phyloP scores from a whole-genome alignment of 192 early-diverging fungal genomes.

The Funneliformis mosseae region DNA sequence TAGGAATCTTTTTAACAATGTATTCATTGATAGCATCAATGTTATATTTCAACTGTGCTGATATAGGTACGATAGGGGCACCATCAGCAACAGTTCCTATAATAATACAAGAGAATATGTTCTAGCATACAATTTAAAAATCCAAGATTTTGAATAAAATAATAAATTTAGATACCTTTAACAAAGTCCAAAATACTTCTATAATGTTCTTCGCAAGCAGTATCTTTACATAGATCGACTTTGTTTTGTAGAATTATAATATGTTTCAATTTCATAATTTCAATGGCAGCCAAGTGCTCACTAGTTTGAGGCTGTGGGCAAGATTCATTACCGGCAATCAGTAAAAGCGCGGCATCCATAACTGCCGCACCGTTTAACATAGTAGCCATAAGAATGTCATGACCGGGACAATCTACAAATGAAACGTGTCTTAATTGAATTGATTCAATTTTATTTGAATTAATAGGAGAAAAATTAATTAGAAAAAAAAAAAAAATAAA shows the following conservation, averaged over 20 bases:
- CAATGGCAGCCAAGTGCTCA: slow-evolving; percentile 98
- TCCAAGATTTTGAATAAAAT: not conserved
- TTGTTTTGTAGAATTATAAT: slow-evolving; percentile 99
- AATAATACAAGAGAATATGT: not conserved
- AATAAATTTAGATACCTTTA: slow-evolving; percentile 57
- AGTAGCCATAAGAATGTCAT: slow-evolving; percentile 99
- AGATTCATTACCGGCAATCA: slow-evolving; percentile 97
- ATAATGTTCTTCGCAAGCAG: slow-evolving; percentile 87
- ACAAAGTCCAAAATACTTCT: slow-evolving; percentile 90
- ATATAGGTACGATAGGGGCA: slow-evolving; percentile 96
- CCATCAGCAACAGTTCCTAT: slow-evolving; percentile 85
- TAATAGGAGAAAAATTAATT: no score
- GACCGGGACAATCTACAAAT: slow-evolving; percentile 99
- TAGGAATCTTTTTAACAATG: slow-evolving; percentile 93
- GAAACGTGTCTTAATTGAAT: slow-evolving; percentile 78
- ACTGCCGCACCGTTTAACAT: slow-evolving; percentile 99
- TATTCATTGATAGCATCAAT: slow-evolving; percentile 98
- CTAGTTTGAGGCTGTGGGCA: slow-evolving; percentile 99
- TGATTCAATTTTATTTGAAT: no score
- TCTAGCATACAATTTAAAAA: slow-evolving; percentile 24
- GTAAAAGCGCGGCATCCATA: slow-evolving; percentile 97
- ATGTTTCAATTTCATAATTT: slow-evolving; percentile 97
- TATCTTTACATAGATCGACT: slow-evolving; percentile 95
- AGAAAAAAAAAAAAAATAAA: not conserved
- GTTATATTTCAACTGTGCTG: slow-evolving; percentile 98